Evolutionary conservation across 192 early-diverging fungal species (phyloP).

Genomic region (Coemansia sp.): DNA sequence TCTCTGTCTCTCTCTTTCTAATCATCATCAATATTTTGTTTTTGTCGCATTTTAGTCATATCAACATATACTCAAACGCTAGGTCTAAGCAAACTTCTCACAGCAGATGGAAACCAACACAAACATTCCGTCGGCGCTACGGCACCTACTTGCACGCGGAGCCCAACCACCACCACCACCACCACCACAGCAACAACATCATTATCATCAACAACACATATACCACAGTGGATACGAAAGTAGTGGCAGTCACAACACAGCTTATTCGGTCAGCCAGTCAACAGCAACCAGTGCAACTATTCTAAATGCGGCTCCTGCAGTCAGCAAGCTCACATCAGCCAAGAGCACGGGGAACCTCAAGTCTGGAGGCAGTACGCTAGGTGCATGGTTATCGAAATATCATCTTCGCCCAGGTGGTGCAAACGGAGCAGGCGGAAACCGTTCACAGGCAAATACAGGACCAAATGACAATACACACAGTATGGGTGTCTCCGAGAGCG

Average conservation of each 20-base stretch:
- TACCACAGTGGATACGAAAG: background rate
- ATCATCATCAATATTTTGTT: background rate
- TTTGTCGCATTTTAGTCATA: too few species aligned
- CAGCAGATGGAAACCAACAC: slow-evolving; percentile 28
- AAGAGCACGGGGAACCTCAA: slow-evolving; percentile 43
- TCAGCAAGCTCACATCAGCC: slow-evolving; percentile 16
- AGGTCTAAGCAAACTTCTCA: background rate
- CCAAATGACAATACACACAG: background rate
- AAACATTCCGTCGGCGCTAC: slow-evolving; percentile 36
- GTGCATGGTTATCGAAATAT: slow-evolving; percentile 49
- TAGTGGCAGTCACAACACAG: slow-evolving; percentile 5
- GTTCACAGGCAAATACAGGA: background rate
- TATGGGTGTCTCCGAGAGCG: background rate
- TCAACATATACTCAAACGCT: too few species aligned
- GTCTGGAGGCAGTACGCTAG: slow-evolving; percentile 31
- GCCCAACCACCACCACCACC: slow-evolving; percentile 19
- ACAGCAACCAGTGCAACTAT: slow-evolving; percentile 40
- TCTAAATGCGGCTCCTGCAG: slow-evolving; percentile 16
- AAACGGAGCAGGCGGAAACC: slow-evolving; percentile 7
- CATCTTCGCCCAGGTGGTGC: slow-evolving; percentile 24
- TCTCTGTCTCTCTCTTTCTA: slow-evolving; percentile 2
- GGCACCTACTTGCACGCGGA: slow-evolving; percentile 43
- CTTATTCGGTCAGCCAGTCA: slow-evolving; percentile 25
- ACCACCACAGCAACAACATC: slow-evolving; percentile 10
- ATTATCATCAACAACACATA: slow-evolving; percentile 1